phyloP scores from a whole-genome alignment of 108 stramenopile species.

The Nitzschia inconspicua region DNA sequence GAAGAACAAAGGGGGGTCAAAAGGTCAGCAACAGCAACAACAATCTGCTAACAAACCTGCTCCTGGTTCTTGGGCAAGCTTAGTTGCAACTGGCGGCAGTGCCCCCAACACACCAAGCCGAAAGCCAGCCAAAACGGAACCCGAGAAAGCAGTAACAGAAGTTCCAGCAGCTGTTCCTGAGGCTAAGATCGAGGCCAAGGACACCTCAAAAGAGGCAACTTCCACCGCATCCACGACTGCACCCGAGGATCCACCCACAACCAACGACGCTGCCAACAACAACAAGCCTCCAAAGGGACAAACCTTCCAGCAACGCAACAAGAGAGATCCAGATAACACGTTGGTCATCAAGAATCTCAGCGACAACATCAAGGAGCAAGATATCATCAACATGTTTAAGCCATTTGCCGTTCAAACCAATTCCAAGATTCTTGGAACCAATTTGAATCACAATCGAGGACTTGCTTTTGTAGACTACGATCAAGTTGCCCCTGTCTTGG shows the following conservation, averaged over 20 bases:
- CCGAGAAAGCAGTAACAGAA: background rate
- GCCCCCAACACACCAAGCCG: constrained; percentile 15
- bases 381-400: constrained; percentile 74
- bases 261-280: background rate
- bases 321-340: constrained; percentile 75
- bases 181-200: background rate
- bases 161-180: background rate
- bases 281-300: background rate
- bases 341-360: constrained; percentile 81
- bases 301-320: background rate
- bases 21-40: constrained; percentile 16
- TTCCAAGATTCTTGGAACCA: constrained; percentile 68
- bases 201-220: constrained; percentile 4
- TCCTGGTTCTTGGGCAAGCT: constrained; percentile 81
- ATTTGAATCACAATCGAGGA: constrained; percentile 58
- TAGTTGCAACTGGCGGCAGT: constrained; percentile 61
- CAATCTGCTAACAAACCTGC: constrained; percentile 37
- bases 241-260: constrained; percentile 24
- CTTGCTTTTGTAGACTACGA: constrained; percentile 87
- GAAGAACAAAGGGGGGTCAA: constrained; percentile 21
- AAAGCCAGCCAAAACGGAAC: background rate
- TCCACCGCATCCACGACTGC: constrained; percentile 4
- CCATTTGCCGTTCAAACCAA: constrained; percentile 50
- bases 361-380: constrained; percentile 64
- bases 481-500: constrained; percentile 58